Percentiles rank a stretch among this genome's conserved stretches.
Conservation (phyloP, 169 alveolate species). For the Toxoplasma gondii region DNA sequence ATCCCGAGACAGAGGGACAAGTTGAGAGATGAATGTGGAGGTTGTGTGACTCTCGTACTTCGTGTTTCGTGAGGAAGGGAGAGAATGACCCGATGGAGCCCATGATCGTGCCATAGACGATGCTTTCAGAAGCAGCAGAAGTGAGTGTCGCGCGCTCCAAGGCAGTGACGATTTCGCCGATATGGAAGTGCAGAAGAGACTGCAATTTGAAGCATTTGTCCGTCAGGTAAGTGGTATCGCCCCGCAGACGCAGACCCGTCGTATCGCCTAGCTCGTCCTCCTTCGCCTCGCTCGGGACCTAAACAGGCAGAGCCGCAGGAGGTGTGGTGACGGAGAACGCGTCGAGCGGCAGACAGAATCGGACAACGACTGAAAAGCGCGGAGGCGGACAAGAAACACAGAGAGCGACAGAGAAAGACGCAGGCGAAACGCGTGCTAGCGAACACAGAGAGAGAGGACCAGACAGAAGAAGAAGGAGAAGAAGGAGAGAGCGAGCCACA, state of each 20-base stretch:
- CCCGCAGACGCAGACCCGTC: conserved; percentile 65
- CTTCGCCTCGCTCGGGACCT: conserved; percentile 66
- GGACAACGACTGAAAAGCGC: too few species aligned
- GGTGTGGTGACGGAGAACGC: background rate
- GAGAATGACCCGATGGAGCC: conserved; percentile 96
- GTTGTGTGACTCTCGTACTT: conserved; percentile 69
- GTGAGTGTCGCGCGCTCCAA: conserved; percentile 89
- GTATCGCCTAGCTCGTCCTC: conserved; percentile 63
- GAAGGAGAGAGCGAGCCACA: too few species aligned
- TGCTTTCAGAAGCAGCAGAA: conserved; percentile 89
- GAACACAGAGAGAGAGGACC: too few species aligned
- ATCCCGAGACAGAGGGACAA: too few species aligned
- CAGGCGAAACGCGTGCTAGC: too few species aligned
- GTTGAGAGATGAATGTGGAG: too few species aligned
- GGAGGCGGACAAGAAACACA: too few species aligned
- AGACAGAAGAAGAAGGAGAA: too few species aligned
- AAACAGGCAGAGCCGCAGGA: background rate
- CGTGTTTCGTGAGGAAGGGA: conserved; percentile 96
- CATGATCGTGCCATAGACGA: conserved; percentile 95
- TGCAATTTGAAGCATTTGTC: conserved; percentile 49
- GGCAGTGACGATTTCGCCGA: conserved; percentile 97
- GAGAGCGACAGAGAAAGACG: too few species aligned
- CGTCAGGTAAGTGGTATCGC: conserved; percentile 67
- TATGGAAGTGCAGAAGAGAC: conserved; percentile 93
- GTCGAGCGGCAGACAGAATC: too few species aligned